Conservation (phyloP, 2,329 filamentous ascomycete species). For the Rachicladosporium sp. region DNA sequence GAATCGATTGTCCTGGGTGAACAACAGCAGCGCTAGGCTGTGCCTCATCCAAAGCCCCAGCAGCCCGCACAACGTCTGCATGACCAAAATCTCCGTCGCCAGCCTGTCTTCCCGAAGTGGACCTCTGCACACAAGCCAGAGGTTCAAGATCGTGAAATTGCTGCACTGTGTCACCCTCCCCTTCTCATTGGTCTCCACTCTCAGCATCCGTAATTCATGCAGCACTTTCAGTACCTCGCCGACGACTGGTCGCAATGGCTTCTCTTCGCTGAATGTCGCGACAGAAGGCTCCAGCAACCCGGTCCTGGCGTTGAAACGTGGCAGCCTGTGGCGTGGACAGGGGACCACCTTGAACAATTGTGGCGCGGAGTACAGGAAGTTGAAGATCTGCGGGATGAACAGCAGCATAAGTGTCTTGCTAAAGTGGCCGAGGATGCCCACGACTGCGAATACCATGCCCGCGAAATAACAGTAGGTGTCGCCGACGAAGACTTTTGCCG, state of each 20-base stretch:
- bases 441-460: slow-evolving; percentile 96
- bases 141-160: slow-evolving; percentile 86
- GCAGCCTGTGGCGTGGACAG: slow-evolving; percentile 84
- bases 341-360: slow-evolving; percentile 84
- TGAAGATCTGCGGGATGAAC: slow-evolving; percentile 88
- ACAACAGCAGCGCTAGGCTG: slow-evolving; percentile 72
- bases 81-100: slow-evolving; percentile 62
- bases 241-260: slow-evolving; percentile 56
- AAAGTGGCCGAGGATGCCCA: slow-evolving; percentile 93
- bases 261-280: slow-evolving; percentile 51
- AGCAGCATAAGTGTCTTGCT: slow-evolving; percentile 90
- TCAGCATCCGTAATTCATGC: slow-evolving; percentile 53
- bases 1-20: slow-evolving; percentile 67
- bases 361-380: slow-evolving; percentile 86
- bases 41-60: slow-evolving; percentile 77
- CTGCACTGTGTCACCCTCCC: slow-evolving; percentile 66
- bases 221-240: slow-evolving; percentile 55
- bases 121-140: slow-evolving; percentile 93
- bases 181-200: slow-evolving; percentile 52
- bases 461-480: slow-evolving; percentile 99
- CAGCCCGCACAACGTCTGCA: slow-evolving; percentile 68
- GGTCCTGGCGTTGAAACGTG: slow-evolving; percentile 73
- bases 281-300: slow-evolving; percentile 78
- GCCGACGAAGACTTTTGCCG: slow-evolving; percentile 86
- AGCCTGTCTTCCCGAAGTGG: slow-evolving; percentile 79